These are phyloP conservation scores for Coniferiporia weirii DNA, from an alignment of 1,284 basidiomycete genomes.

Conservation along the genomic window DNA sequence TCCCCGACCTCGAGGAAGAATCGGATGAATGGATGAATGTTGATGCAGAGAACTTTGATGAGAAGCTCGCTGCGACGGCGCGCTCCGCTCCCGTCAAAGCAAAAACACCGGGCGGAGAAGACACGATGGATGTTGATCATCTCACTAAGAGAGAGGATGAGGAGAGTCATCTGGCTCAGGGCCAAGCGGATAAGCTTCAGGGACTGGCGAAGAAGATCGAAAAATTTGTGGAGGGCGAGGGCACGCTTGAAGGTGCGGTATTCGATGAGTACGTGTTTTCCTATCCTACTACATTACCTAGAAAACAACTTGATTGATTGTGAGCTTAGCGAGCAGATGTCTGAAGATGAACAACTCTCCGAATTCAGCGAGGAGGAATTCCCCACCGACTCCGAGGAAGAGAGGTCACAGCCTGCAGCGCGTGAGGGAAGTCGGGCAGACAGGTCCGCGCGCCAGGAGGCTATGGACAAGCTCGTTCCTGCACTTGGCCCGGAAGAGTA, in stretches of 20 bases:
- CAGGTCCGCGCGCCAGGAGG: constrained; percentile 44
- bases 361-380: constrained; percentile 43
- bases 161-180: constrained; percentile 42
- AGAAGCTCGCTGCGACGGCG: constrained; percentile 45
- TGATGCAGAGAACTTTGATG: constrained; percentile 59
- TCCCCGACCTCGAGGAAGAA: constrained; percentile 45
- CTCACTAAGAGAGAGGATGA: constrained; percentile 26
- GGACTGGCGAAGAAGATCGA: constrained; percentile 84
- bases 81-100: constrained; percentile 22
- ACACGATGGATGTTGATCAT: constrained; percentile 44
- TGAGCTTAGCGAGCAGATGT: constrained; percentile 48
- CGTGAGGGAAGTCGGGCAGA: constrained; percentile 22
- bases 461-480: constrained; percentile 69
- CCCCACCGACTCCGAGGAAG: constrained; percentile 36
- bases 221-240: constrained; percentile 82
- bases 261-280: constrained; percentile 74
- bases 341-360: constrained; percentile 39
- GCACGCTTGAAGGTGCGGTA: constrained; percentile 78
- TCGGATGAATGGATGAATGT: constrained; percentile 71
- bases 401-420: constrained; percentile 31
- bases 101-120: constrained; percentile 13
- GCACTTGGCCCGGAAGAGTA: constrained; percentile 68
- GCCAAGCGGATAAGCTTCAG: constrained; percentile 80
- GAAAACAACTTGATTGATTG: constrained; percentile 8
- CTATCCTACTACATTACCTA: neutral